A percentile compares a stretch with the other conserved stretches of the same genome.
phyloP scores from a whole-genome alignment of 345 rosid genomes.

The Lepidium sativum region DNA sequence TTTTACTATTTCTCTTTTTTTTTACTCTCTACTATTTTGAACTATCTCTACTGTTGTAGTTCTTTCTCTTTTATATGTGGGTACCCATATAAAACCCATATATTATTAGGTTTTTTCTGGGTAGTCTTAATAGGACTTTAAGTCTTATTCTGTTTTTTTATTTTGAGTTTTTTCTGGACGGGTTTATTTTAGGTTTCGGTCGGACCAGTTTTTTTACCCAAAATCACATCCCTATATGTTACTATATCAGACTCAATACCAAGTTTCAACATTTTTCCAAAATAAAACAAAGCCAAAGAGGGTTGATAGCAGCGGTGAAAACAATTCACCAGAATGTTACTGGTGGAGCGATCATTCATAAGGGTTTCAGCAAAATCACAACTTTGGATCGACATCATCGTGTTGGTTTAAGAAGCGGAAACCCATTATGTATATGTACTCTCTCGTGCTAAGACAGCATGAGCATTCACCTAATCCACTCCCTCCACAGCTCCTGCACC shows the following conservation, averaged over 20 bases:
- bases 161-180: no score
- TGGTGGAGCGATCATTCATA: slow-evolving; percentile 3
- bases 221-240: no score
- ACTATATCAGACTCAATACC: slow-evolving; percentile 22
- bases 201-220: no score
- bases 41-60: no score
- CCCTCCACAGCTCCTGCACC: slow-evolving; percentile 76
- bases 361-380: neutral
- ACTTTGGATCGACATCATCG: neutral
- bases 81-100: no score
- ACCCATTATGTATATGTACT: slow-evolving; percentile 53
- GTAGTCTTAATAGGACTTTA: no score
- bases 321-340: slow-evolving; percentile 20
- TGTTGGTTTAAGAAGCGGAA: slow-evolving; percentile 46
- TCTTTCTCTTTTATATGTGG: no score
- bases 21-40: no score
- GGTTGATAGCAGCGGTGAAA: slow-evolving; percentile 13
- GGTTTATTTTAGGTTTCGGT: no score
- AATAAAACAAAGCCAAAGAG: slow-evolving; percentile 2
- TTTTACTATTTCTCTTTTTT: no score
- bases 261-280: slow-evolving; percentile 24
- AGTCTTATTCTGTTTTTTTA: no score
- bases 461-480: slow-evolving; percentile 64
- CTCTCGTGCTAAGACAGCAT: slow-evolving; percentile 72
- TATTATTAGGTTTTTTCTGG: no score